A percentile compares a stretch with the other conserved stretches of the same genome.
phyloP scores from a whole-genome alignment of 306 rosid genomes.

The Myrica gale region DNA sequence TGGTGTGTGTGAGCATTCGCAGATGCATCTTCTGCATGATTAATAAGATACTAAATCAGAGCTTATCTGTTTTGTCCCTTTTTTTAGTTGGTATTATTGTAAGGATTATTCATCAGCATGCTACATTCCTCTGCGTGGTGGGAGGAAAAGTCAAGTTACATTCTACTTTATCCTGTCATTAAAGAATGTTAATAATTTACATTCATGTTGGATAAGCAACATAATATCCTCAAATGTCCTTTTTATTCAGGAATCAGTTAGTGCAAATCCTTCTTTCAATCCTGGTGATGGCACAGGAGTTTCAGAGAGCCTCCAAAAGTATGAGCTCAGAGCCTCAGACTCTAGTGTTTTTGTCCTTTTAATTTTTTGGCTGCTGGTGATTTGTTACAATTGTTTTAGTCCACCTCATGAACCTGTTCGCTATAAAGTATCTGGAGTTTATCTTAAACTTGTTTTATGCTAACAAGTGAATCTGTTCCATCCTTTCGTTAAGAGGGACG shows the following conservation, averaged over 20 bases:
- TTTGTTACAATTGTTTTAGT: background rate
- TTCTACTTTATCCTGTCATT: background rate
- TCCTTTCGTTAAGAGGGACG: too few relatives aligned
- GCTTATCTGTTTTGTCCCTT: background rate
- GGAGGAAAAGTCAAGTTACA: background rate
- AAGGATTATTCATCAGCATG: background rate
- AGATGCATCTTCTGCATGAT: background rate
- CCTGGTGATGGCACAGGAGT: slow-evolving; percentile 32
- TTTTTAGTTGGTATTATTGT: background rate
- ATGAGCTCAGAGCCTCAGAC: slow-evolving; percentile 19
- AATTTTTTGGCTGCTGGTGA: background rate
- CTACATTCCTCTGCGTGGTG: background rate
- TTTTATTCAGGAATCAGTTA: slow-evolving; percentile 39
- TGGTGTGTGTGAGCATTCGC: background rate
- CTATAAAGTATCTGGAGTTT: too few relatives aligned
- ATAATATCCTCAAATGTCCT: slow-evolving; percentile 2
- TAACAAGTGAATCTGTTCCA: slow-evolving; percentile 23
- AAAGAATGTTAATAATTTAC: background rate
- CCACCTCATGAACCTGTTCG: too few relatives aligned
- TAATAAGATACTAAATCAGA: background rate
- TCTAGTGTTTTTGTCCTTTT: background rate
- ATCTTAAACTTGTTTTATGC: background rate
- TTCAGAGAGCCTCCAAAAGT: slow-evolving; percentile 49
- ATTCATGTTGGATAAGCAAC: background rate
- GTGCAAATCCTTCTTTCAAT: slow-evolving; percentile 34